Evolutionary conservation across 2,329 filamentous ascomycete species (phyloP).

Genomic region (Xylaria sp.): DNA sequence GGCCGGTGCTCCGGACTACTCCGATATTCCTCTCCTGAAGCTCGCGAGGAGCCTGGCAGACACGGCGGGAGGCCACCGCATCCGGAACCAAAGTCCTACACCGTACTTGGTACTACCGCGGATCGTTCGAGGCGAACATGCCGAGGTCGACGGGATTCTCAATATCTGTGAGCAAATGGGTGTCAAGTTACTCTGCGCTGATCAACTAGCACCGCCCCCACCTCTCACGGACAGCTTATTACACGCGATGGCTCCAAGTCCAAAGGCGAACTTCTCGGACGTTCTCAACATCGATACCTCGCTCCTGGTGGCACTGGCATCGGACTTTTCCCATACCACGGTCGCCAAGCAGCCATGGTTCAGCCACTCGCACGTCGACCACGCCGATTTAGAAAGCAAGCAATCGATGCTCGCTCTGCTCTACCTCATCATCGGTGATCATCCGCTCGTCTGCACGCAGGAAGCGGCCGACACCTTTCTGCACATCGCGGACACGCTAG

Average conservation of each 20-base stretch:
- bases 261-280: slow-evolving; percentile 28
- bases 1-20: slow-evolving; percentile 16
- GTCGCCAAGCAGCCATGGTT: slow-evolving; percentile 43
- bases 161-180: slow-evolving; percentile 32
- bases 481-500: slow-evolving; percentile 67
- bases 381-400: slow-evolving; percentile 66
- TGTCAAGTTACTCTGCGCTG: slow-evolving; percentile 30
- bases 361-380: slow-evolving; percentile 62
- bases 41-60: slow-evolving; percentile 30
- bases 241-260: slow-evolving; percentile 33
- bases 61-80: slow-evolving; percentile 33
- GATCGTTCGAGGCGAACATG: slow-evolving; percentile 29
- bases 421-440: slow-evolving; percentile 62
- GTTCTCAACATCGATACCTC: slow-evolving; percentile 67
- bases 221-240: slow-evolving; percentile 29
- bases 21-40: slow-evolving; percentile 37
- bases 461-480: slow-evolving; percentile 68
- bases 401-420: slow-evolving; percentile 63
- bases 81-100: slow-evolving; percentile 30
- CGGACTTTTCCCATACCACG: slow-evolving; percentile 67
- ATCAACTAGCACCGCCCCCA: slow-evolving; percentile 20
- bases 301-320: slow-evolving; percentile 71
- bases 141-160: slow-evolving; percentile 33
- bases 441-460: slow-evolving; percentile 65
- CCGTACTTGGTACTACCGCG: slow-evolving; percentile 34